Evolutionary conservation across 768 basidiomycete species (phyloP).

Genomic region (Boletus speciosus): DNA sequence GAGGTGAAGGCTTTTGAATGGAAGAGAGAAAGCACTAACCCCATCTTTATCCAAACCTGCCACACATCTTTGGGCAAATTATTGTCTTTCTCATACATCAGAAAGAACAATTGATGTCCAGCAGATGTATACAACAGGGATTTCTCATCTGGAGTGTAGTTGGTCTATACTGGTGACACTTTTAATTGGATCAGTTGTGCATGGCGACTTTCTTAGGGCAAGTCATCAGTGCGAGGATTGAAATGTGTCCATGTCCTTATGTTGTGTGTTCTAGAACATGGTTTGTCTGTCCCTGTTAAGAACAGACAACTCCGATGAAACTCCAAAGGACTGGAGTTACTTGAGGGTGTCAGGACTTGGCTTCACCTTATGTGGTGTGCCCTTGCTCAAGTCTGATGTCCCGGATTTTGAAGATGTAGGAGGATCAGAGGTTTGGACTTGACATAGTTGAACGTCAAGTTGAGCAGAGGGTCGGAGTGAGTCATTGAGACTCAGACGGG

Average conservation of each 20-base stretch:
- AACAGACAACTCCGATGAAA: too few relatives aligned
- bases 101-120: constrained; percentile 56
- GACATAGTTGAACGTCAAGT: too few relatives aligned
- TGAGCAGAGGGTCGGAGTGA: too few relatives aligned
- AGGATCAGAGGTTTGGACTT: too few relatives aligned
- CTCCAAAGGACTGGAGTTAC: too few relatives aligned
- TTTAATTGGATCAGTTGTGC: constrained; percentile 59
- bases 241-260: constrained; percentile 38
- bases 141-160: constrained; percentile 70
- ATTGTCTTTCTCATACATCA: constrained; percentile 54
- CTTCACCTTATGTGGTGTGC: too few relatives aligned
- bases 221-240: constrained; percentile 5
- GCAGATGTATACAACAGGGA: constrained; percentile 61
- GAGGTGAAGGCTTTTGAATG: background rate
- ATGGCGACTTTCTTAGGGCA: constrained; percentile 58
- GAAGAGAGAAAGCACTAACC: background rate
- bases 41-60: constrained; percentile 35
- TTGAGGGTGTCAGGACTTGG: too few relatives aligned
- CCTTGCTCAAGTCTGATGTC: too few relatives aligned
- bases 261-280: constrained; percentile 83
- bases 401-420: too few relatives aligned
- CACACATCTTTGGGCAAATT: constrained; percentile 53
- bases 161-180: constrained; percentile 59
- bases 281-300: constrained; percentile 40
- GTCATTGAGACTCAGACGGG: too few relatives aligned